Conservation (phyloP, 176 grass and related monocot species). For the Leersia perrieri region DNA sequence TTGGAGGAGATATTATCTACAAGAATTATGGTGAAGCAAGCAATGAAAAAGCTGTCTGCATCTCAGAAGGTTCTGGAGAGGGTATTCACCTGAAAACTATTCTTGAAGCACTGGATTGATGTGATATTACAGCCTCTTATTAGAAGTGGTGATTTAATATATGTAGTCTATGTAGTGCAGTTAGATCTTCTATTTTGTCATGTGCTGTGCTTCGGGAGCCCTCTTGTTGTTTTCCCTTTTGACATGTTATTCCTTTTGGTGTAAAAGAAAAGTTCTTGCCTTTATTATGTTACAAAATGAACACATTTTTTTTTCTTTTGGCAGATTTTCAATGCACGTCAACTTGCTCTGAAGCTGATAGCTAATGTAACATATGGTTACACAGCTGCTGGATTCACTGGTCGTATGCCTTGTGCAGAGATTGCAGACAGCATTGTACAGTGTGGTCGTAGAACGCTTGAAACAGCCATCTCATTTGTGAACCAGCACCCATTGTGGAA, state of each 20-base stretch:
- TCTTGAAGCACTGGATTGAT: constrained; percentile 24
- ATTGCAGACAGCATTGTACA: constrained; percentile 98
- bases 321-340: constrained; percentile 97
- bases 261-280: no score
- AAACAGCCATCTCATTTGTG: constrained; percentile 87
- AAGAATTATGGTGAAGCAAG: constrained; percentile 92
- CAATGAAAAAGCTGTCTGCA: constrained; percentile 80
- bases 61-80: constrained; percentile 79
- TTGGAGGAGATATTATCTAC: constrained; percentile 91
- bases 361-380: constrained; percentile 98
- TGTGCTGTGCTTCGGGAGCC: not conserved
- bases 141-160: not conserved
- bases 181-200: not conserved
- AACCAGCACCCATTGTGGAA: constrained; percentile 83
- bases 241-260: not conserved
- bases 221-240: not conserved
- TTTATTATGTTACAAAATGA: constrained; percentile 2
- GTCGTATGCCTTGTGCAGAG: constrained; percentile 97
- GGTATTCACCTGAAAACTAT: constrained; percentile 50
- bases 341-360: constrained; percentile 95
- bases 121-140: constrained; percentile 1
- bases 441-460: constrained; percentile 91
- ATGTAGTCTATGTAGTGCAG: not conserved
- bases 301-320: constrained; percentile 10
- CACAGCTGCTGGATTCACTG: constrained; percentile 94